Conservation (phyloP, 1,284 basidiomycete species). For the Irpex sp. region DNA sequence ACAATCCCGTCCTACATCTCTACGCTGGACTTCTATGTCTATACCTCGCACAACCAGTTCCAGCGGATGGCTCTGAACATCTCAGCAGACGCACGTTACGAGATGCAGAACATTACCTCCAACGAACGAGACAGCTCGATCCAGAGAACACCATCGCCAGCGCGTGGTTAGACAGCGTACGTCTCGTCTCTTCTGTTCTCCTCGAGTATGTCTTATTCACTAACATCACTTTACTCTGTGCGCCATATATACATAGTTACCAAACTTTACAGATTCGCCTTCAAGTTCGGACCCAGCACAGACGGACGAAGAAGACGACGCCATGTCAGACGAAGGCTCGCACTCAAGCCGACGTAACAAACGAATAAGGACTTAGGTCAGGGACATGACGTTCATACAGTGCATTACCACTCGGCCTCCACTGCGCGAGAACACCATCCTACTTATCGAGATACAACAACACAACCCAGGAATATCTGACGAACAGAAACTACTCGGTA, state of each 20-base stretch:
- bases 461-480: too few relatives aligned
- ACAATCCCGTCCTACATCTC: constrained; percentile 73
- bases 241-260: too few relatives aligned
- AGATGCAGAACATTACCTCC: constrained; percentile 61
- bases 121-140: constrained; percentile 57
- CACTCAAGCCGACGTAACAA: constrained; percentile 23
- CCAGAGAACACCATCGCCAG: constrained; percentile 51
- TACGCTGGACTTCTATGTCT: constrained; percentile 79
- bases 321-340: constrained; percentile 9
- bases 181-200: not conserved
- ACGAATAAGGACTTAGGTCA: constrained; percentile 21
- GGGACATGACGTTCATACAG: not conserved
- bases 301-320: constrained; percentile 43
- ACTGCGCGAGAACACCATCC: too few relatives aligned
- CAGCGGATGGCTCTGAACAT: constrained; percentile 1
- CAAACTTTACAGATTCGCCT: too few relatives aligned
- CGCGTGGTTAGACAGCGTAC: constrained; percentile 52
- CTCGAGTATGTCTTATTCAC: not conserved
- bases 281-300: constrained; percentile 20
- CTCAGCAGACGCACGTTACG: constrained; percentile 34
- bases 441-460: too few relatives aligned
- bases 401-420: too few relatives aligned
- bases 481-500: constrained; percentile 13
- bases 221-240: too few relatives aligned
- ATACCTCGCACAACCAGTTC: constrained; percentile 46